These are phyloP conservation scores for Pleurotus platypus DNA, from an alignment of 768 basidiomycete species.

Conservation along the genomic window DNA sequence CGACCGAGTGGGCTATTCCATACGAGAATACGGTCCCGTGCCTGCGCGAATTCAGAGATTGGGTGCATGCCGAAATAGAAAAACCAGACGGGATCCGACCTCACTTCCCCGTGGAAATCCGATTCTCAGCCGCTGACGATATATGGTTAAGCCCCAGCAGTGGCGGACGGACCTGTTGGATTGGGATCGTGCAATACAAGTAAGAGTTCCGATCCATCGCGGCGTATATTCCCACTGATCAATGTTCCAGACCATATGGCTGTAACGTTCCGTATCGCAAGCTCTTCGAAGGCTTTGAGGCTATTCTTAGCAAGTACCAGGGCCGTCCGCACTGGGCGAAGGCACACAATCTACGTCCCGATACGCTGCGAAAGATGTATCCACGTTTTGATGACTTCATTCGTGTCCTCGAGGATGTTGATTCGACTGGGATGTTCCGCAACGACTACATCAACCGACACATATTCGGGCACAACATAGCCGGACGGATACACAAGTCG, in stretches of 20 bases:
- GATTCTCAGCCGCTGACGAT: conserved; percentile 85
- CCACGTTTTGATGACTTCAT: conserved; percentile 80
- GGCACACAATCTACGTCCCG: conserved; percentile 70
- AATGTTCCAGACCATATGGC: conserved; percentile 71
- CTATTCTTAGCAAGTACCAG: conserved; percentile 59
- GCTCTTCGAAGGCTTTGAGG: conserved; percentile 75
- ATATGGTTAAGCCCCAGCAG: conserved; percentile 92
- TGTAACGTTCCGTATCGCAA: conserved; percentile 76
- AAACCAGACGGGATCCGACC: conserved; percentile 76
- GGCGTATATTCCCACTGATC: background rate
- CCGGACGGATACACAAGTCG: conserved; percentile 37
- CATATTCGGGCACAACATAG: conserved; percentile 58
- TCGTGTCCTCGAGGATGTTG: conserved; percentile 60
- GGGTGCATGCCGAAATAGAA: conserved; percentile 64
- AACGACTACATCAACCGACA: conserved; percentile 91
- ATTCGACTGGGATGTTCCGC: conserved; percentile 74
- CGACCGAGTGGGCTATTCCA: conserved; percentile 94
- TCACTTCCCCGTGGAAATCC: conserved; percentile 91
- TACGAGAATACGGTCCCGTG: conserved; percentile 62
- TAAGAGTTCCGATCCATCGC: conserved; percentile 32
- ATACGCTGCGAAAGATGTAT: conserved; percentile 63
- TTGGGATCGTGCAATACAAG: conserved; percentile 98
- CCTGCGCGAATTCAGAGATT: conserved; percentile 65
- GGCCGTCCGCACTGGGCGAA: conserved; percentile 98
- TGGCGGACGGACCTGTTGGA: conserved; percentile 81